Percentiles rank a stretch among this genome's conserved stretches.
These are phyloP conservation scores for Claviceps paspali DNA, from an alignment of 2,329 filamentous ascomycete genomes.

Conservation along the genomic window DNA sequence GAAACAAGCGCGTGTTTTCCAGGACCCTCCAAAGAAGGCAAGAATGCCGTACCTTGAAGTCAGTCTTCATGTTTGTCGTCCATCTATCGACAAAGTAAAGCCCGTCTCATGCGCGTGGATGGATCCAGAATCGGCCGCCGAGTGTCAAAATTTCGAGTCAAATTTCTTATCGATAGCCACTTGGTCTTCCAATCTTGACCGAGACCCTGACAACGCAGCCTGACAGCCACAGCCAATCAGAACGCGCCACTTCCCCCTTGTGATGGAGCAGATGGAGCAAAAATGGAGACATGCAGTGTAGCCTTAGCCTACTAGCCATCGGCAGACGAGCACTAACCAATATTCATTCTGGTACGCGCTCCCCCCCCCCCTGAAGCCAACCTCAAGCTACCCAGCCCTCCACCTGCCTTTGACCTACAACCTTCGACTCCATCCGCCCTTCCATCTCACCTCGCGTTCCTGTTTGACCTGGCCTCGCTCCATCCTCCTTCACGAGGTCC, in stretches of 20 bases:
- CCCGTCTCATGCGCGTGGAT: conserved; percentile 10
- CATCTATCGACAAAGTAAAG: conserved; percentile 10
- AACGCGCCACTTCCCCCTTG: background rate
- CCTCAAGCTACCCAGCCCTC: too few species aligned
- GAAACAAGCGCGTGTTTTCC: too few species aligned
- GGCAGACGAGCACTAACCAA: too few species aligned
- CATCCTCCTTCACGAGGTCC: conserved; percentile 4
- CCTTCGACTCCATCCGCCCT: conserved; percentile 6
- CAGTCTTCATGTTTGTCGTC: conserved; percentile 75
- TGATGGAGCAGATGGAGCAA: too few species aligned
- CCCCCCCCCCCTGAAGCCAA: conserved; percentile 20
- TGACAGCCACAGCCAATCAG: conserved; percentile 3
- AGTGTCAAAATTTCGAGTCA: conserved; percentile 15
- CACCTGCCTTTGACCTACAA: conserved; percentile 4
- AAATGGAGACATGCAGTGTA: too few species aligned
- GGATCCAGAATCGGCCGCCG: conserved; percentile 1
- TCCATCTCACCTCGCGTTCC: conserved; percentile 4
- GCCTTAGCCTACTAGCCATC: too few species aligned
- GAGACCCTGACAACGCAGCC: too few species aligned
- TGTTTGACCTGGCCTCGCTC: conserved; percentile 1
- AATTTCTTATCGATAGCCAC: conserved; percentile 14
- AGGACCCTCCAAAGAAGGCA: background rate
- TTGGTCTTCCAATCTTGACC: too few species aligned
- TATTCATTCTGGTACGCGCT: background rate
- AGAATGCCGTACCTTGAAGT: conserved; percentile 63